Evolutionary conservation across 805 yeast species (phyloP).

Genomic region (Cyberlindnera mrakii): DNA sequence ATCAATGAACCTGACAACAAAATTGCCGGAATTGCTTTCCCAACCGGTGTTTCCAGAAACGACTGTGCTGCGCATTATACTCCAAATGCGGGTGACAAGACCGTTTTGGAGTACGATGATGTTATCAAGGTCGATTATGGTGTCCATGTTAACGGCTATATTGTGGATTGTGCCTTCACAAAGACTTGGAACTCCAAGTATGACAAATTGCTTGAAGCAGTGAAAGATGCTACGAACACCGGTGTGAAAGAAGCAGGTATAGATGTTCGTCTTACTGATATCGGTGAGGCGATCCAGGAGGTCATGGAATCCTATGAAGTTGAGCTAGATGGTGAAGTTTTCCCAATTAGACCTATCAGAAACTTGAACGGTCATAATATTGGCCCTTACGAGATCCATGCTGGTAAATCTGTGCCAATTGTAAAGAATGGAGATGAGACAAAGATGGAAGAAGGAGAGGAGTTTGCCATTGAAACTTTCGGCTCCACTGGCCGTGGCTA

Average conservation of each 20-base stretch:
- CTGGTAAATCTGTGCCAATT: constrained; percentile 95
- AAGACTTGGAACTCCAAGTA: constrained; percentile 80
- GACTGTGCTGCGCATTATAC: constrained; percentile 97
- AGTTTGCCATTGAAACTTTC: constrained; percentile 96
- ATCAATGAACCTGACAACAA: constrained; percentile 55
- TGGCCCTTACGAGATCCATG: constrained; percentile 78
- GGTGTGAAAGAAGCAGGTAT: constrained; percentile 93
- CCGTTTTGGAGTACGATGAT: constrained; percentile 76
- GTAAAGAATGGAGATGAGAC: constrained; percentile 90
- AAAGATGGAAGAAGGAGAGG: constrained; percentile 98
- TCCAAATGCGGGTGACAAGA: constrained; percentile 90
- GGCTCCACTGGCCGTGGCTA: constrained; percentile 96
- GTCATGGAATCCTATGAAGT: constrained; percentile 96
- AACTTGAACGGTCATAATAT: constrained; percentile 95
- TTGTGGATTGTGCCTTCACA: constrained; percentile 94
- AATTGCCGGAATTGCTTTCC: constrained; percentile 92
- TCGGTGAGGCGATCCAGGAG: constrained; percentile 94
- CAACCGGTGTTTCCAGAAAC: constrained; percentile 93
- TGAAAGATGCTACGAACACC: constrained; percentile 87
- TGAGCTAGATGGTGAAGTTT: constrained; percentile 79
- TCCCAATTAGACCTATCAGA: constrained; percentile 82
- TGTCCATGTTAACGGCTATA: constrained; percentile 91
- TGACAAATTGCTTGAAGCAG: constrained; percentile 77
- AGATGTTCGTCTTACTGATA: constrained; percentile 90
- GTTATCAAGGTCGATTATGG: constrained; percentile 97